These are phyloP conservation scores for Eucalyptus viminalis DNA, from an alignment of 345 rosid genomes.

Conservation along the genomic window DNA sequence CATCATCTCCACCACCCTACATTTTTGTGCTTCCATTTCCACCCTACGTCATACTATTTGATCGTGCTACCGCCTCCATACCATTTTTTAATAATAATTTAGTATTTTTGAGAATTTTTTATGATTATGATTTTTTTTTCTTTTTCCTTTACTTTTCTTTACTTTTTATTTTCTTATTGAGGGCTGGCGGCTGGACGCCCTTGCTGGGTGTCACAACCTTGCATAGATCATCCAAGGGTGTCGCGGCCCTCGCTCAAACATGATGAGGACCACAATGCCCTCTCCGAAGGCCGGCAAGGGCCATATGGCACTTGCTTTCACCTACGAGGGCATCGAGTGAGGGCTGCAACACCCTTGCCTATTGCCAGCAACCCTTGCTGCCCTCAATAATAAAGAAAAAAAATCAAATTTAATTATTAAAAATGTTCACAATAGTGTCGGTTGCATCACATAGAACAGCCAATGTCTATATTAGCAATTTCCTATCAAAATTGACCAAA, in stretches of 20 bases:
- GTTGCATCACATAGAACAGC: fast-evolving
- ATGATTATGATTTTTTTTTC: too few species aligned
- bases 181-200: fast-evolving
- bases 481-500: neutral
- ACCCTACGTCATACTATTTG: too few species aligned
- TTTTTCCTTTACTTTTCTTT: neutral
- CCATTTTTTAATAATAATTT: too few species aligned
- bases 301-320: neutral
- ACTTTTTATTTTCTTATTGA: neutral
- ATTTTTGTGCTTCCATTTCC: too few species aligned
- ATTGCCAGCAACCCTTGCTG: neutral
- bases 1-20: too few species aligned
- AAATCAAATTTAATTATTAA: too few species aligned
- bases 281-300: neutral
- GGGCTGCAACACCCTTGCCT: neutral
- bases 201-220: fast-evolving
- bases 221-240: neutral
- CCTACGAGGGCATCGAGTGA: neutral
- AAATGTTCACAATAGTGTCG: neutral
- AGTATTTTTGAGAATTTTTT: too few species aligned
- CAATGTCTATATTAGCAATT: neutral
- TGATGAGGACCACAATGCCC: neutral
- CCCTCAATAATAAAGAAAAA: neutral
- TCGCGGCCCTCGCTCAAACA: fast-evolving
- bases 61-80: too few species aligned